Conservation (phyloP, 805 yeast species). For the Kluyveromyces starmeri region DNA sequence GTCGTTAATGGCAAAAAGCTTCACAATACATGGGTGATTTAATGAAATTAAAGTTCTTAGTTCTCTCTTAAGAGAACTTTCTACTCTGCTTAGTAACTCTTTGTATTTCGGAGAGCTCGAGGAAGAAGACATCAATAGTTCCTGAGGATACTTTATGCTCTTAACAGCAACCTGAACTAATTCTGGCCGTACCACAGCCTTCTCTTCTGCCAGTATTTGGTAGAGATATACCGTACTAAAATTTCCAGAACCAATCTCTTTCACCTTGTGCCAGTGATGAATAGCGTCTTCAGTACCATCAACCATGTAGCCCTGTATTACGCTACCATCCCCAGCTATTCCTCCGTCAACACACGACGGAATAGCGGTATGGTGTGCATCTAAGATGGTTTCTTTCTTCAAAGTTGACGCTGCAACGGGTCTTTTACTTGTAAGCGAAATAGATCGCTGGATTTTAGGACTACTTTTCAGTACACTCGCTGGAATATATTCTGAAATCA, state of each 20-base stretch:
- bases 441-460: slow-evolving; percentile 3
- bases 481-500: slow-evolving; percentile 34
- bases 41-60: slow-evolving; percentile 49
- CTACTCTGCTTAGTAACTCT: slow-evolving; percentile 43
- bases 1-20: slow-evolving; percentile 41
- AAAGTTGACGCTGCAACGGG: background rate
- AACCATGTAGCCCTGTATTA: slow-evolving; percentile 15
- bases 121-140: slow-evolving; percentile 27
- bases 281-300: slow-evolving; percentile 10
- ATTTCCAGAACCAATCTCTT: slow-evolving; percentile 55
- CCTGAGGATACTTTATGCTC: slow-evolving; percentile 38
- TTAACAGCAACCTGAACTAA: slow-evolving; percentile 56
- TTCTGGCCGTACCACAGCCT: slow-evolving; percentile 12
- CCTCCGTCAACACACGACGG: background rate
- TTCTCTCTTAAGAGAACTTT: slow-evolving; percentile 64
- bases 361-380: background rate
- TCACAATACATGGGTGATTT: slow-evolving; percentile 63
- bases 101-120: slow-evolving; percentile 32
- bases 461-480: background rate
- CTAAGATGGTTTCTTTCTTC: slow-evolving; percentile 1
- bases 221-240: slow-evolving; percentile 59
- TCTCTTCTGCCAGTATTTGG: slow-evolving; percentile 18
- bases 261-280: slow-evolving; percentile 29
- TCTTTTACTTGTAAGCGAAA: slow-evolving; percentile 21
- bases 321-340: slow-evolving; percentile 8